These are phyloP conservation scores for Xylariomycetidae sp. DNA, from an alignment of 2,329 filamentous ascomycete genomes.

Conservation along the genomic window DNA sequence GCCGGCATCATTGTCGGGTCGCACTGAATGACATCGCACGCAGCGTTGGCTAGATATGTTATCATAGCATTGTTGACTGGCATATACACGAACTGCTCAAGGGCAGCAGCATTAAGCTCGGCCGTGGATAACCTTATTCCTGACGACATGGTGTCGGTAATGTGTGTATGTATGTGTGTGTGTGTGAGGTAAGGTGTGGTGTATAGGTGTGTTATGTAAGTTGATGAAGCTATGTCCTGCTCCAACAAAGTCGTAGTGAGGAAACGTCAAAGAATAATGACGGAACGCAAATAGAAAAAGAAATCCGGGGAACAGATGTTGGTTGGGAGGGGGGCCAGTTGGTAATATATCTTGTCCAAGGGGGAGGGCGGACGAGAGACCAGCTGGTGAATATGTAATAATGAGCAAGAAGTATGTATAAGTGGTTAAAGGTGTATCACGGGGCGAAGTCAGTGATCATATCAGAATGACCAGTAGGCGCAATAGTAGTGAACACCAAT, in stretches of 20 bases:
- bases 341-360: conserved; percentile 22
- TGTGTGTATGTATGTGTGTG: conserved; percentile 21
- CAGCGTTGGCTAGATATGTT: conserved; percentile 67
- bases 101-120: conserved; percentile 66
- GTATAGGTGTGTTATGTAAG: conserved; percentile 2
- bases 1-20: conserved; percentile 56
- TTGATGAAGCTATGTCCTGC: conserved; percentile 4
- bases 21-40: conserved; percentile 74
- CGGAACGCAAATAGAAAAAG: conserved; percentile 9
- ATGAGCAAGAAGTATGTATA: too few species aligned
- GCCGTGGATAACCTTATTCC: conserved; percentile 40
- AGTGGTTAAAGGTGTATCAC: conserved; percentile 23
- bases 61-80: conserved; percentile 76
- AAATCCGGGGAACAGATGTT: conserved; percentile 18
- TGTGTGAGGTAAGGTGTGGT: conserved; percentile 10
- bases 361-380: conserved; percentile 7
- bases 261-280: too few species aligned
- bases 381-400: too few species aligned
- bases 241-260: conserved; percentile 1
- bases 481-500: conserved; percentile 14
- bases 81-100: conserved; percentile 76
- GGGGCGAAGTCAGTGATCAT: conserved; percentile 26
- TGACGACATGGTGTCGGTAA: conserved; percentile 44
- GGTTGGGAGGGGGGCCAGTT: conserved; percentile 14
- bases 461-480: conserved; percentile 20